These are phyloP conservation scores for Paracamarosporium sp. DNA, from an alignment of 2,329 filamentous ascomycete species.

Conservation along the genomic window DNA sequence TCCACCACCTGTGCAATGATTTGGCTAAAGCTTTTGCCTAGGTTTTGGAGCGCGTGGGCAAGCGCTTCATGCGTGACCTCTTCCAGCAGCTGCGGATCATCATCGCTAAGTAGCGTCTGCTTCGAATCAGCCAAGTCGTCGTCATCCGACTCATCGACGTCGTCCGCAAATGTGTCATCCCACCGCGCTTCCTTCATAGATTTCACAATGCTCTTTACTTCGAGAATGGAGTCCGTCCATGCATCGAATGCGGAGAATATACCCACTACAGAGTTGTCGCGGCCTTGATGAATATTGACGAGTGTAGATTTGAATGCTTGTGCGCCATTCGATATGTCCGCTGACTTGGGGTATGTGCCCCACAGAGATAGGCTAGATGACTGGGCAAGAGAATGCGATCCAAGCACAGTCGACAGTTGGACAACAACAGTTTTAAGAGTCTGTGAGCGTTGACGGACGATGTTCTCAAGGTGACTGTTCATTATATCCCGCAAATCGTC, in stretches of 20 bases:
- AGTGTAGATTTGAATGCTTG: conserved; percentile 73
- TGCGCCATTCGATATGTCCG: conserved; percentile 71
- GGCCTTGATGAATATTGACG: conserved; percentile 73
- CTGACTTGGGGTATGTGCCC: conserved; percentile 68
- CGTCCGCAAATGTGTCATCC: conserved; percentile 77
- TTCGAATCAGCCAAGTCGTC: conserved; percentile 74
- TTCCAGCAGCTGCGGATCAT: conserved; percentile 72
- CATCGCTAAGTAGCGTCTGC: conserved; percentile 71
- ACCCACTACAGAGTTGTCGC: conserved; percentile 69
- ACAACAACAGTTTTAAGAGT: conserved; percentile 71
- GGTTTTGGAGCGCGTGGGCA: conserved; percentile 61
- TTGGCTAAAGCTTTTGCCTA: conserved; percentile 63
- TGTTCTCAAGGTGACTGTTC: conserved; percentile 69
- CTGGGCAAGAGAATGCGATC: conserved; percentile 52
- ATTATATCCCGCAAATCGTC: conserved; percentile 72
- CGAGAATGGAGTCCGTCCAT: conserved; percentile 78
- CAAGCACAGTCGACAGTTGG: conserved; percentile 68
- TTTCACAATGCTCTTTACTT: conserved; percentile 68
- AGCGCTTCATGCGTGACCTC: conserved; percentile 65
- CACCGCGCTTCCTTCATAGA: conserved; percentile 72
- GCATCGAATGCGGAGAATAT: conserved; percentile 70
- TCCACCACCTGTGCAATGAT: conserved; percentile 60
- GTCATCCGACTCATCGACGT: conserved; percentile 74
- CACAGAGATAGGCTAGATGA: conserved; percentile 67
- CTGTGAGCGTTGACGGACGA: conserved; percentile 69